phyloP scores from a whole-genome alignment of 2,329 filamentous ascomycete genomes.

The Emmonsia crescens region DNA sequence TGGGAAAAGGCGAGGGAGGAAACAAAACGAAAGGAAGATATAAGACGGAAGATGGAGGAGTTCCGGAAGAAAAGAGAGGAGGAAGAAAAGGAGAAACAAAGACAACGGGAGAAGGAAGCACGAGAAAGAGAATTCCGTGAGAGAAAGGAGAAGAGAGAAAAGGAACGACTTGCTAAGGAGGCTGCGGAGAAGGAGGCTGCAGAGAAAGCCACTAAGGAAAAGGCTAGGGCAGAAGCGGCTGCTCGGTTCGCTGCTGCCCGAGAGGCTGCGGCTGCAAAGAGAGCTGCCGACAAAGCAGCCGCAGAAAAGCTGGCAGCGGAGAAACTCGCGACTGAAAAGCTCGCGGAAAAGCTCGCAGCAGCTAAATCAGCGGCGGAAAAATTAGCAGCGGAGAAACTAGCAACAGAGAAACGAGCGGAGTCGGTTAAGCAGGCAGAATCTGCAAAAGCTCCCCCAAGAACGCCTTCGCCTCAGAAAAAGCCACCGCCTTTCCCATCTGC shows the following conservation, averaged over 20 bases:
- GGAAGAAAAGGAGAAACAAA: constrained; percentile 28
- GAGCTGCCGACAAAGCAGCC: constrained; percentile 24
- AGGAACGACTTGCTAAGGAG: constrained; percentile 16
- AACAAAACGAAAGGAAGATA: constrained; percentile 29
- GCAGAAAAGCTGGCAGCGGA: constrained; percentile 27
- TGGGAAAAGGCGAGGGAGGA: constrained; percentile 26
- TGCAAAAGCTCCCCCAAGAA: constrained; percentile 16
- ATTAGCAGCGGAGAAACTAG: constrained; percentile 25
- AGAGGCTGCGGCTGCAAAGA: constrained; percentile 26
- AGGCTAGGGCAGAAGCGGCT: constrained; percentile 14
- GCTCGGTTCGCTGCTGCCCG: constrained; percentile 21
- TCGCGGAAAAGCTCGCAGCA: not conserved
- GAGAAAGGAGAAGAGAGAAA: constrained; percentile 30
- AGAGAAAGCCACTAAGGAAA: constrained; percentile 17
- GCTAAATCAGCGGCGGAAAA: not conserved
- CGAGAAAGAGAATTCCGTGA: constrained; percentile 31
- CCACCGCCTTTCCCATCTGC: constrained; percentile 26
- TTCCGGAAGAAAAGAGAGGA: constrained; percentile 29
- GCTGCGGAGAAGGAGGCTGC: constrained; percentile 18
- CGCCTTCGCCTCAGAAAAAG: constrained; percentile 32
- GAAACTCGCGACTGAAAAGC: constrained; percentile 19
- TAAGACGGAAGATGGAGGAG: constrained; percentile 24
- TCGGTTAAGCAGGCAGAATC: constrained; percentile 14
- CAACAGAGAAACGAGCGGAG: constrained; percentile 26
- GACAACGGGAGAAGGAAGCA: constrained; percentile 29